Conservation (phyloP, 2,329 filamentous ascomycete genomes). For the Epichloe aotearoae region DNA sequence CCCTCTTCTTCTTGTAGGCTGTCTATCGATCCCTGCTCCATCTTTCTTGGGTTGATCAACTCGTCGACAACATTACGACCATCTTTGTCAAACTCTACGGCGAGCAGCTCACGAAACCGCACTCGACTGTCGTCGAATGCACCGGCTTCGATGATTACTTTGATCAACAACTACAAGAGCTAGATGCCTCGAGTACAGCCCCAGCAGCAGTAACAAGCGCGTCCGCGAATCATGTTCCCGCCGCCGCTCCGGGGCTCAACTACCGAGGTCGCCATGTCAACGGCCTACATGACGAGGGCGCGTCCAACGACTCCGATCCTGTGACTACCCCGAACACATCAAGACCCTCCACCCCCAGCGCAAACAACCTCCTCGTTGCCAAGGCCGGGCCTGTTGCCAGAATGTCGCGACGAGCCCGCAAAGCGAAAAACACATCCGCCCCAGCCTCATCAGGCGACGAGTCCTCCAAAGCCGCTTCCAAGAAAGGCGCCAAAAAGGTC, state of each 20-base stretch:
- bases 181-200: slow-evolving; percentile 44
- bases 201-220: slow-evolving; percentile 17
- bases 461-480: slow-evolving; percentile 34
- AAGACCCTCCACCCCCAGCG: slow-evolving; percentile 61
- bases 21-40: slow-evolving; percentile 94
- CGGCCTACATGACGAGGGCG: slow-evolving; percentile 20
- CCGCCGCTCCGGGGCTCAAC: slow-evolving; percentile 24
- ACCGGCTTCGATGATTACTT: slow-evolving; percentile 81
- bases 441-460: slow-evolving; percentile 78
- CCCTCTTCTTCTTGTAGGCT: slow-evolving; percentile 41
- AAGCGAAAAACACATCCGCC: slow-evolving; percentile 50
- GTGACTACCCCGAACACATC: slow-evolving; percentile 61
- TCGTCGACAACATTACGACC: slow-evolving; percentile 87
- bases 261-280: slow-evolving; percentile 26
- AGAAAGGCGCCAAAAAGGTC: slow-evolving; percentile 49
- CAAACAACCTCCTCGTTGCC: slow-evolving; percentile 50
- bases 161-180: slow-evolving; percentile 76
- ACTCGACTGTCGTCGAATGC: slow-evolving; percentile 69
- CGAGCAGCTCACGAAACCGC: slow-evolving; percentile 68
- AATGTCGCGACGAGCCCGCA: slow-evolving; percentile 68
- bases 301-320: slow-evolving; percentile 57
- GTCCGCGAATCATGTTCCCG: slow-evolving; percentile 8
- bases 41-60: slow-evolving; percentile 91
- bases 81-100: slow-evolving; percentile 86
- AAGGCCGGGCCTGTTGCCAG: slow-evolving; percentile 65